Conservation (phyloP, 176 grass and related monocot species). For the Zoysia japonica region DNA sequence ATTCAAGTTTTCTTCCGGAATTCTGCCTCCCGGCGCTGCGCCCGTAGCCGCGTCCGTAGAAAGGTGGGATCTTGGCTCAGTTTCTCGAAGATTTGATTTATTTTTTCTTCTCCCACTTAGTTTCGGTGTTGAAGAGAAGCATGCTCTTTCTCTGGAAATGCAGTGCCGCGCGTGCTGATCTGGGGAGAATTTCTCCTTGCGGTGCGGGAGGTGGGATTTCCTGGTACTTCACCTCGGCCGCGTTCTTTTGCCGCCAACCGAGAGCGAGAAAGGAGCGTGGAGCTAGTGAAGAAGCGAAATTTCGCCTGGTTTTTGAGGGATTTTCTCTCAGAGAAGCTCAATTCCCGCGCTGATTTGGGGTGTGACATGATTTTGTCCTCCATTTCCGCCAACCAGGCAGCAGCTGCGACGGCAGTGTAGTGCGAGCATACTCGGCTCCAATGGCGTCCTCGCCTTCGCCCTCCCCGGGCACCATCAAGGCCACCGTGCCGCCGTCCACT, state of each 20-base stretch:
- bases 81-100: slow-evolving; percentile 17
- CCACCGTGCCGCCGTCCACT: slow-evolving; percentile 27
- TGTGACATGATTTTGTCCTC: slow-evolving; percentile 14
- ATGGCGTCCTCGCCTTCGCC: slow-evolving; percentile 74
- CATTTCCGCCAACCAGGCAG: slow-evolving; percentile 12
- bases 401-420: not conserved
- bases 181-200: not conserved
- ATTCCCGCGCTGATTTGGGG: not conserved
- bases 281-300: not conserved
- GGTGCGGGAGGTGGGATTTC: slow-evolving; percentile 33
- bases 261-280: not conserved
- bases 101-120: not conserved
- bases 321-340: not conserved
- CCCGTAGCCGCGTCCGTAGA: not conserved
- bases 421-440: slow-evolving; percentile 16
- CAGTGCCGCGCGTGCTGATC: slow-evolving; percentile 28
- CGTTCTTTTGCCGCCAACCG: not conserved
- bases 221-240: not conserved
- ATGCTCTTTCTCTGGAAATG: slow-evolving; percentile 14
- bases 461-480: slow-evolving; percentile 41
- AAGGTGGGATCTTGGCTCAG: slow-evolving; percentile 40
- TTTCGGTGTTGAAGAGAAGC: not conserved
- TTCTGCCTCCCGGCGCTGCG: not conserved
- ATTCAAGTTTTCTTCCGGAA: not conserved
- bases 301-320: slow-evolving; percentile 15